These are phyloP conservation scores for Elaphomyces granulatus DNA, from an alignment of 495 filamentous ascomycete genomes.

Conservation along the genomic window DNA sequence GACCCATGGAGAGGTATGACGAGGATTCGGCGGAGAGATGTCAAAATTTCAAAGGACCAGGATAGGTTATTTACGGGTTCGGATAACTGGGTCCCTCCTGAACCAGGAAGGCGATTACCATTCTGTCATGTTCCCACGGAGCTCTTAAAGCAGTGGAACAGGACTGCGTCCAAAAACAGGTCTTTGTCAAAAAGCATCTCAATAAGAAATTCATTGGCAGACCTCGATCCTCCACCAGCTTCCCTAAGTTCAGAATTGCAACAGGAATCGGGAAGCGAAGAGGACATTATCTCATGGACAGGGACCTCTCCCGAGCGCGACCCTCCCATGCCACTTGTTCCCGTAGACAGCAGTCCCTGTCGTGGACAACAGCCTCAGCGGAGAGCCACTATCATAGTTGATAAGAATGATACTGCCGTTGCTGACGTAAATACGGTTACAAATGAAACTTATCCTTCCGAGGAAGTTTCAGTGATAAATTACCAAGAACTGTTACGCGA, in stretches of 20 bases:
- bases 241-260: conserved; percentile 1
- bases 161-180: conserved; percentile 23
- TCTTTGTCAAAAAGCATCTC: too few species aligned
- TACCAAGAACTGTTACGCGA: neutral
- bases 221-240: neutral
- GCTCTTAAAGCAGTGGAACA: conserved; percentile 25
- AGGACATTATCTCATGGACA: conserved; percentile 1
- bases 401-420: neutral
- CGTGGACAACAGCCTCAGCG: neutral
- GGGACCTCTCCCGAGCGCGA: neutral
- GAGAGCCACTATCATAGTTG: neutral
- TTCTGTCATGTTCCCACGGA: conserved; percentile 24
- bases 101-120: conserved; percentile 10
- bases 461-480: neutral
- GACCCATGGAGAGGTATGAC: conserved; percentile 27
- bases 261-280: conserved; percentile 8
- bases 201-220: too few species aligned
- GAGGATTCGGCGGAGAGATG: conserved; percentile 29
- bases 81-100: conserved; percentile 32
- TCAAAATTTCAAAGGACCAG: conserved; percentile 47
- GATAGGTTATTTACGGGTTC: conserved; percentile 36
- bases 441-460: neutral
- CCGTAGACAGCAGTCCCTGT: conserved; percentile 18
- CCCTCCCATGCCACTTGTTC: conserved; percentile 6
- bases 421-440: neutral